phyloP scores from a whole-genome alignment of 495 filamentous ascomycete genomes.

The Hypomontagnella monticulosa region DNA sequence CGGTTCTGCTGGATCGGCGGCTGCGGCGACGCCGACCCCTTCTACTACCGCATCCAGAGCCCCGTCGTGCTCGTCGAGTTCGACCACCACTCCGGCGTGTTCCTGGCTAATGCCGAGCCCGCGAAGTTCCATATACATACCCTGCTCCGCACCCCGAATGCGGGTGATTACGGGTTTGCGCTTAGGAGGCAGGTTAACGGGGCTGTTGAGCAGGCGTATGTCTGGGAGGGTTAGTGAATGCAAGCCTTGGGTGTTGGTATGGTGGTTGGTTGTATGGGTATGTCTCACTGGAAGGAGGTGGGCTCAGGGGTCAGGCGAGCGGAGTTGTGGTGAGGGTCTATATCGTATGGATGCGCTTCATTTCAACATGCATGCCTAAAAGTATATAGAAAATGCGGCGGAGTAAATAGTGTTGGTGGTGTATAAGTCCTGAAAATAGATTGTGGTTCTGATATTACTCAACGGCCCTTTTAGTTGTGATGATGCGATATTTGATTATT shows the following conservation, averaged over 20 bases:
- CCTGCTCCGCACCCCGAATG: constrained; percentile 73
- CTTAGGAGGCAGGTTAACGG: constrained; percentile 45
- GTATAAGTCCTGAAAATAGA: background rate
- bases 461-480: too few species aligned
- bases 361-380: constrained; percentile 17
- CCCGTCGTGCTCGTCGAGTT: constrained; percentile 78
- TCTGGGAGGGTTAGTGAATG: constrained; percentile 49
- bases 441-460: too few species aligned
- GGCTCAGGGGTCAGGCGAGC: background rate
- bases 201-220: constrained; percentile 50
- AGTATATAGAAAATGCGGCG: background rate
- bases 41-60: constrained; percentile 80
- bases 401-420: background rate
- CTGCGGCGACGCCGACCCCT: constrained; percentile 70
- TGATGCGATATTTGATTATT: too few species aligned
- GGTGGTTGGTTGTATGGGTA: background rate
- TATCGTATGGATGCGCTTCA: constrained; percentile 18
- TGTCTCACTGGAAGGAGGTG: background rate
- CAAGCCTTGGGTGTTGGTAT: background rate
- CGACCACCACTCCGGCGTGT: constrained; percentile 83
- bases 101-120: constrained; percentile 74
- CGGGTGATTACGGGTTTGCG: constrained; percentile 74
- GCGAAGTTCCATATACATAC: constrained; percentile 84
- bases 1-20: constrained; percentile 82
- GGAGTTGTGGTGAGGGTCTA: too few species aligned